phyloP scores from a whole-genome alignment of 768 basidiomycete species.

The Mycena filopes region DNA sequence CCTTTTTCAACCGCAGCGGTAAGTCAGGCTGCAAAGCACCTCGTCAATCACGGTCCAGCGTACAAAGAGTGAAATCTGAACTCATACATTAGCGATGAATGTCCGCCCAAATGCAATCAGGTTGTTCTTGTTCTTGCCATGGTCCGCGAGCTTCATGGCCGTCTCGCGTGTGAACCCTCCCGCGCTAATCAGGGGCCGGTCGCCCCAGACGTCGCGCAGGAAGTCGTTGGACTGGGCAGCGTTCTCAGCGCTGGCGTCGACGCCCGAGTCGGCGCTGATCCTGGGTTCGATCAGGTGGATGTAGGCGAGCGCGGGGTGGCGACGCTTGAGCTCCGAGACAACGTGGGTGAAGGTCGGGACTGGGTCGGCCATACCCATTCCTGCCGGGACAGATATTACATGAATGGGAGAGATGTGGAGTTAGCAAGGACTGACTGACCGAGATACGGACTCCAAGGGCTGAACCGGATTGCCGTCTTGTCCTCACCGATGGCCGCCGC shows the following conservation, averaged over 20 bases:
- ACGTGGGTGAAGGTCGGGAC: slow-evolving; percentile 57
- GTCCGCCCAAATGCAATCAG: slow-evolving; percentile 48
- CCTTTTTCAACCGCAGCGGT: slow-evolving; percentile 46
- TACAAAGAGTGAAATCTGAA: neutral
- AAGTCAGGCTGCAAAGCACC: slow-evolving; percentile 52
- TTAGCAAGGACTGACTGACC: slow-evolving; percentile 4
- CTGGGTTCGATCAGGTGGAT: slow-evolving; percentile 52
- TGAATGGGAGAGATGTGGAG: too few species aligned
- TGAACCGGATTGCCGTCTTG: slow-evolving; percentile 56
- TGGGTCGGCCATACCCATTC: slow-evolving; percentile 55
- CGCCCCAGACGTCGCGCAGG: slow-evolving; percentile 45
- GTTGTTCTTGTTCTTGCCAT: slow-evolving; percentile 28
- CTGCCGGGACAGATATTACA: slow-evolving; percentile 6
- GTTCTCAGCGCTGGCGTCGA: slow-evolving; percentile 4
- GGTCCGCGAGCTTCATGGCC: slow-evolving; percentile 43
- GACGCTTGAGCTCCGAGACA: slow-evolving; percentile 50
- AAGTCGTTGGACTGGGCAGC: slow-evolving; percentile 46
- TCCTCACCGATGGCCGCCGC: slow-evolving; percentile 55
- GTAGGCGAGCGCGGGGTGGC: slow-evolving; percentile 54
- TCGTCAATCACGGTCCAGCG: neutral
- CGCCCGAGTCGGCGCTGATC: slow-evolving; percentile 1
- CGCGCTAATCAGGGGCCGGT: slow-evolving; percentile 41
- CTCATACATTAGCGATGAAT: slow-evolving; percentile 48
- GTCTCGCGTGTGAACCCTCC: slow-evolving; percentile 45
- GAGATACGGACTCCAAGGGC: slow-evolving; percentile 49